phyloP scores from a whole-genome alignment of 371 early-diverging fungal genomes.

The Actinomortierella ambigua region DNA sequence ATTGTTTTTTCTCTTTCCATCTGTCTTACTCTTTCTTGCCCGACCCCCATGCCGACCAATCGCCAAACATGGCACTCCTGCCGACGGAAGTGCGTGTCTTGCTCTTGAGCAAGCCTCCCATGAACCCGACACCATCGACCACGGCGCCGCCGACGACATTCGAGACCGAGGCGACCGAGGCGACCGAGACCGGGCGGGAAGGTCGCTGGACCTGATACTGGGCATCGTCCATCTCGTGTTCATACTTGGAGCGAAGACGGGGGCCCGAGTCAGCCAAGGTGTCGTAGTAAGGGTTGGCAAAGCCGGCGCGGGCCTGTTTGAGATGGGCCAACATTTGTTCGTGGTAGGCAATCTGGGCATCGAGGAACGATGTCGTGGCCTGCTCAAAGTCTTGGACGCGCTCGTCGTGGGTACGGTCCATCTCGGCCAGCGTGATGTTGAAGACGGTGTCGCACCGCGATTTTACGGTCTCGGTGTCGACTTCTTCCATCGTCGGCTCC shows the following conservation, averaged over 20 bases:
- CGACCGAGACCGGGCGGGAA: slow-evolving; percentile 48
- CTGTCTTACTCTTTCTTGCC: no score
- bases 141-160: slow-evolving; percentile 54
- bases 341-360: slow-evolving; percentile 50
- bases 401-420: slow-evolving; percentile 51
- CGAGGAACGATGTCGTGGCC: slow-evolving; percentile 46
- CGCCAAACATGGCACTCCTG: slow-evolving; percentile 33
- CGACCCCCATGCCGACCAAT: slow-evolving; percentile 23
- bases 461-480: slow-evolving; percentile 48
- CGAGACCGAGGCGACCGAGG: slow-evolving; percentile 48
- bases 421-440: slow-evolving; percentile 51
- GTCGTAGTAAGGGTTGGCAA: slow-evolving; percentile 46
- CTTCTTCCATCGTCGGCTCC: slow-evolving; percentile 44
- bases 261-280: slow-evolving; percentile 39
- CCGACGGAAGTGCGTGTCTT: slow-evolving; percentile 46
- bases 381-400: slow-evolving; percentile 48
- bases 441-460: slow-evolving; percentile 55
- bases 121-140: slow-evolving; percentile 51
- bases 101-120: slow-evolving; percentile 48
- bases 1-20: background rate
- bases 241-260: slow-evolving; percentile 40
- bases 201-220: slow-evolving; percentile 37
- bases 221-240: slow-evolving; percentile 43
- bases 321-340: slow-evolving; percentile 49
- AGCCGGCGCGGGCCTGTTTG: slow-evolving; percentile 45